Base-by-base conservation (phyloP, 129 eudicot genomes). In the Scalesia atractyloides region DNA sequence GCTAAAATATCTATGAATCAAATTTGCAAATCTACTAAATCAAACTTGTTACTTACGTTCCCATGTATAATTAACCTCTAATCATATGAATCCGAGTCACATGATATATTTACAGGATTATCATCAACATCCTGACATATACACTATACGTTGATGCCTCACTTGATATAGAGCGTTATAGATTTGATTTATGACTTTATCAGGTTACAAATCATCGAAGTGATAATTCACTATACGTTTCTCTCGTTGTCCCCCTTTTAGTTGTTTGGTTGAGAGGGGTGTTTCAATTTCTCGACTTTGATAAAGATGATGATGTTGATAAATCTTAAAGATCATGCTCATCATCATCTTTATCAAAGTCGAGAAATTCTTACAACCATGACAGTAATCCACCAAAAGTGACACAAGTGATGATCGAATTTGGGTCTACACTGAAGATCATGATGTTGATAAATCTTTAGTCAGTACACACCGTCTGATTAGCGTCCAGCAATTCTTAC, bases 241-340 rank as follows among this genome's bases (percentile, higher is more conserved):
- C 48, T 53, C 8, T 5, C 17, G 1, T 64, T 12, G 44, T 57
- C 36, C 66, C 43, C 69, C 19, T 47, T 66, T 17, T 66, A 41
- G 6, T 39, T 75, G 10, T 15, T 44, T 65, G 41, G 68, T 76
- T 20, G 59, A 68, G 13, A 68, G 11, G 37, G 33, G 70, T 66
- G 51, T 46, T 76, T 57, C n/a, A 43, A 24, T 16, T 43, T 43
- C 30, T 67, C 15, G 74, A 5, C 43, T n/a, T 36, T 16, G 67
- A 2, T 39, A 62, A 52, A 51, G 82, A 71, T 78, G 72, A 70
- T 64, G 77, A 78, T 52, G 72, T 63, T 52, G 71, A 77, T 77
- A 39, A 26, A 61, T 77, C 66, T 70, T 77, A 70, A 62, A 70
- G 72, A 24, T 78, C 43, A 78, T 78, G 72, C 14, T 70, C n/a